Conservation (phyloP, 2,329 filamentous ascomycete genomes). For the Pseudopithomyces maydicus region DNA sequence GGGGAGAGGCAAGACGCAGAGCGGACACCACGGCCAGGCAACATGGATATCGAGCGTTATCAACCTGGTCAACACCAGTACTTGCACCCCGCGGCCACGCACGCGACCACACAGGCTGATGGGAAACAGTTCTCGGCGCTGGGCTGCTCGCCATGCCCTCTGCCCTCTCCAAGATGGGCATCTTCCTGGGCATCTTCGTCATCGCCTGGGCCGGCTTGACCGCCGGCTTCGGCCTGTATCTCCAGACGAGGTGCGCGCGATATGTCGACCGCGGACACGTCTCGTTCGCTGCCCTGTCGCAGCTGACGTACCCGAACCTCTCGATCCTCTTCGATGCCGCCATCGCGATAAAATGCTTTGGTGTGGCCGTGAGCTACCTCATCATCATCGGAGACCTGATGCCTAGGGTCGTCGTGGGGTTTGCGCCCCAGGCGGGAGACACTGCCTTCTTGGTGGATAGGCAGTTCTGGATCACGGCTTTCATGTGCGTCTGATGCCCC, state of each 20-base stretch:
- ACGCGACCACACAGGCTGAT: constrained; percentile 10
- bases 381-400: constrained; percentile 99
- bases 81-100: constrained; percentile 30
- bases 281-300: constrained; percentile 95
- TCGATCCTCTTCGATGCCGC: constrained; percentile 94
- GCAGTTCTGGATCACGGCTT: constrained; percentile 96
- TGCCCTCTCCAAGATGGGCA: constrained; percentile 93
- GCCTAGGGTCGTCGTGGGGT: constrained; percentile 88
- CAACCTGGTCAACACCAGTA: constrained; percentile 96
- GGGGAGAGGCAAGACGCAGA: constrained; percentile 70
- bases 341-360: constrained; percentile 97
- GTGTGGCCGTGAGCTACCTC: constrained; percentile 94
- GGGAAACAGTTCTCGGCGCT: constrained; percentile 78
- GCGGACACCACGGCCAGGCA: constrained; percentile 72
- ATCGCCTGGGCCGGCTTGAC: constrained; percentile 91
- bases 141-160: constrained; percentile 96
- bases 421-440: constrained; percentile 67
- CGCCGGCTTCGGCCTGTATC: constrained; percentile 89
- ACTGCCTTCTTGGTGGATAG: constrained; percentile 82
- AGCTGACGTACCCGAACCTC: constrained; percentile 95
- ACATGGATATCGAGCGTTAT: constrained; percentile 90
- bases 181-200: constrained; percentile 79
- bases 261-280: constrained; percentile 88
- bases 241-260: constrained; percentile 89
- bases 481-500: constrained; percentile 67